A percentile compares a stretch with the other conserved stretches of the same genome.
These are phyloP conservation scores for Lipomyces chichibuensis DNA, from an alignment of 805 yeast genomes.

Conservation along the genomic window DNA sequence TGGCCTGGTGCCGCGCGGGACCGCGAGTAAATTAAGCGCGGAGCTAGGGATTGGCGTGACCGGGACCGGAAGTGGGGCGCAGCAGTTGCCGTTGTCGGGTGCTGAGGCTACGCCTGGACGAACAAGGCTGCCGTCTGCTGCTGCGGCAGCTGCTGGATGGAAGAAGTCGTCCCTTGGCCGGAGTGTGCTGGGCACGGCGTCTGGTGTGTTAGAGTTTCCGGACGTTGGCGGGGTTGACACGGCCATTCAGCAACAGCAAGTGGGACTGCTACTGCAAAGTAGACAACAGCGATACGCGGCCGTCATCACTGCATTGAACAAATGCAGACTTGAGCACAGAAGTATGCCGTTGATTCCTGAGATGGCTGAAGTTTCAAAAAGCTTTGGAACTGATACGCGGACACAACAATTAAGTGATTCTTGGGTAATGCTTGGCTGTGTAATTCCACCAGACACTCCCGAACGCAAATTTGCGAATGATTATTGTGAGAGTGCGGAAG, in stretches of 20 bases:
- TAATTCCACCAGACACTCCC: conserved; percentile 43
- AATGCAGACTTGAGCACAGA: conserved; percentile 50
- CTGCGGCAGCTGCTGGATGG: conserved; percentile 38
- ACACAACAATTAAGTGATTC: conserved; percentile 73
- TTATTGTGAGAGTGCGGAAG: conserved; percentile 41
- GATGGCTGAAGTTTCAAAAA: conserved; percentile 59
- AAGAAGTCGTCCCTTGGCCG: conserved; percentile 44
- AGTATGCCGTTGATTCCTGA: conserved; percentile 60
- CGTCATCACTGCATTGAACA: conserved; percentile 70
- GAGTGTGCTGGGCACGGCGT: conserved; percentile 44
- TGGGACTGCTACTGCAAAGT: conserved; percentile 23
- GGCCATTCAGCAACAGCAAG: conserved; percentile 20
- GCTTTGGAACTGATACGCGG: conserved; percentile 57
- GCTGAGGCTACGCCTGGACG: neutral
- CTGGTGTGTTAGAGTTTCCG: conserved; percentile 39
- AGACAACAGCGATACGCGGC: conserved; percentile 62
- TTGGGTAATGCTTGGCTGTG: conserved; percentile 65
- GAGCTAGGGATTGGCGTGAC: conserved; percentile 36
- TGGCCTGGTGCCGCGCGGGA: conserved; percentile 52
- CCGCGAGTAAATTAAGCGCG: conserved; percentile 24
- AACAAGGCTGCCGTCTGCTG: neutral
- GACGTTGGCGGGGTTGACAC: conserved; percentile 39
- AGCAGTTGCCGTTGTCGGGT: conserved; percentile 39
- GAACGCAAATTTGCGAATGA: conserved; percentile 46
- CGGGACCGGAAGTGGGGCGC: conserved; percentile 25